A percentile compares a stretch with the other conserved stretches of the same genome.
phyloP scores from a whole-genome alignment of 208 protist genomes.

The Jaenimonas drosophilae region DNA sequence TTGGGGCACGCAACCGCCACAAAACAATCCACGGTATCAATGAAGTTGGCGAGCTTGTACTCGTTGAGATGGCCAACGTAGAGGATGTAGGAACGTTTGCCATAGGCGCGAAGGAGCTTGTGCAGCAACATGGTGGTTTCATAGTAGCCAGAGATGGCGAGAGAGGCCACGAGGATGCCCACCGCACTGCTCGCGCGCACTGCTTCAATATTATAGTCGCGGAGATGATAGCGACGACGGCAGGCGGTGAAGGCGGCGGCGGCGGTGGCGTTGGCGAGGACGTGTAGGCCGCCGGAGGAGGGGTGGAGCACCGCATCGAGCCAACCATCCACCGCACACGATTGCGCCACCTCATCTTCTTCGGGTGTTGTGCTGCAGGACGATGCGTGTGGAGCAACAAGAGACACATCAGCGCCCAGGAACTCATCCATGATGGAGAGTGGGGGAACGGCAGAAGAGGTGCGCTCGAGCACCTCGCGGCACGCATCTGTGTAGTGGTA shows the following conservation, averaged over 20 bases:
- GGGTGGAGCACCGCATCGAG: background rate
- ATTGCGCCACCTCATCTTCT: no score
- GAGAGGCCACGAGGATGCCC: slow-evolving; percentile 78
- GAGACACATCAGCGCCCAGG: slow-evolving; percentile 15
- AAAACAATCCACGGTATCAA: slow-evolving; percentile 84
- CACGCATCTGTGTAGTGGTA: slow-evolving; percentile 44
- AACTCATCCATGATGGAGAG: slow-evolving; percentile 41
- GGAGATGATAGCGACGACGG: slow-evolving; percentile 51
- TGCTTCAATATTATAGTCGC: slow-evolving; percentile 72
- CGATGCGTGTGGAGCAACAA: no score
- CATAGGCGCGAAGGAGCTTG: slow-evolving; percentile 43
- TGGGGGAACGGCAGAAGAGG: slow-evolving; percentile 5
- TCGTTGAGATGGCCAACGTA: slow-evolving; percentile 90
- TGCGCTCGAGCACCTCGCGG: slow-evolving; percentile 25
- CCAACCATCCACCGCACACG: background rate
- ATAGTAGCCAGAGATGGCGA: slow-evolving; percentile 76
- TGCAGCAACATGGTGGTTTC: slow-evolving; percentile 65
- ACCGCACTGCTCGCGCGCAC: slow-evolving; percentile 65
- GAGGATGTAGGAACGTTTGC: slow-evolving; percentile 80
- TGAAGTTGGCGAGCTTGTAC: slow-evolving; percentile 90
- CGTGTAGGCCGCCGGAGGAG: slow-evolving; percentile 1
- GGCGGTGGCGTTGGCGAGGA: background rate
- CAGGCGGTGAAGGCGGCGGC: slow-evolving; percentile 5
- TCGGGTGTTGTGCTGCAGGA: no score
- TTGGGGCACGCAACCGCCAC: slow-evolving; percentile 80